Evolutionary conservation across 495 filamentous ascomycete species (phyloP).

Genomic region (Penicillium lividum): DNA sequence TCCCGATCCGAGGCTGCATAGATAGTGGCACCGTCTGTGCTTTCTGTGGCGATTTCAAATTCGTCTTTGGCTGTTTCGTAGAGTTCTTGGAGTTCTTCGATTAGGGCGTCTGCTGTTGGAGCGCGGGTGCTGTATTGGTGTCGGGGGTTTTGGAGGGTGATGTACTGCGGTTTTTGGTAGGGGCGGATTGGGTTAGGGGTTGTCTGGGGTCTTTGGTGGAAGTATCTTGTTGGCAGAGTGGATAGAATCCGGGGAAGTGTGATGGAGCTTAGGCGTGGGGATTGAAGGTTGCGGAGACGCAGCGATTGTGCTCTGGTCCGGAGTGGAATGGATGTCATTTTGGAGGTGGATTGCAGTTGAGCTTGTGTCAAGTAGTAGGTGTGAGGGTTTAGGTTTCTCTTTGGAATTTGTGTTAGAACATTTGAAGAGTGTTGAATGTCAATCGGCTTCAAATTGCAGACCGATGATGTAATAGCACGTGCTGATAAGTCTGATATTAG

Average conservation of each 20-base stretch:
- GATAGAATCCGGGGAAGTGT: neutral
- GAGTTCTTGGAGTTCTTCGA: conserved; percentile 45
- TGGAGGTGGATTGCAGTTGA: neutral
- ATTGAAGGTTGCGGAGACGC: conserved; percentile 2
- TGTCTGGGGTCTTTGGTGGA: neutral
- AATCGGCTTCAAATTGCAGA: neutral
- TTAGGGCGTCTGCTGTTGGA: conserved; percentile 37
- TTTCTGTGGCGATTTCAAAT: conserved; percentile 50
- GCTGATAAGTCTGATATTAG: neutral
- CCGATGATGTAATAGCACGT: conserved; percentile 4
- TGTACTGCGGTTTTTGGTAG: too few relatives aligned
- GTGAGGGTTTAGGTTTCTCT: neutral
- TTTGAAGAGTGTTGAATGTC: neutral
- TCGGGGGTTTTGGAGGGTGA: neutral
- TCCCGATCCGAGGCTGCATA: conserved; percentile 51
- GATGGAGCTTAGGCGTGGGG: neutral
- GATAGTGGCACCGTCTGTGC: conserved; percentile 43
- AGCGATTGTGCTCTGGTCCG: neutral
- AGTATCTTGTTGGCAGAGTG: neutral
- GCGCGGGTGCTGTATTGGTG: conserved; percentile 6
- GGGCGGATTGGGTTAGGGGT: neutral
- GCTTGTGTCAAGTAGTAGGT: neutral
- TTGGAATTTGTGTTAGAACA: neutral
- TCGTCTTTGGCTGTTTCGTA: conserved; percentile 49
- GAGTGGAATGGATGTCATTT: neutral